Conservation (phyloP, 257 asterid species). For the Prunella vulgaris region DNA sequence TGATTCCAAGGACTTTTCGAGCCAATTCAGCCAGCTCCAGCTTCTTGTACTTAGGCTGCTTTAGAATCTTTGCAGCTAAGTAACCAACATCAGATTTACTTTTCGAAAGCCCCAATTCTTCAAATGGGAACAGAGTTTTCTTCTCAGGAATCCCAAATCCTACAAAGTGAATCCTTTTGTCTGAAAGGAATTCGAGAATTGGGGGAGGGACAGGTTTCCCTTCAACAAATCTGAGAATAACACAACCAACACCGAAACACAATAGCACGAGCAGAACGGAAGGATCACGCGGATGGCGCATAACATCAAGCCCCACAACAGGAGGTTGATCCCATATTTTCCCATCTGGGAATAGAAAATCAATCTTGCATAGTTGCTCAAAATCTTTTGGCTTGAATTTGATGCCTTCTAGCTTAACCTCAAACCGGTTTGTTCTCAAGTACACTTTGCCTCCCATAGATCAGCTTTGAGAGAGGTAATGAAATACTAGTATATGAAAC, state of each 20-base stretch:
- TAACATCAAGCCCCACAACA: constrained; percentile 76
- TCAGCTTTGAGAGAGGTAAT: neutral
- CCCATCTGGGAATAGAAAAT: constrained; percentile 73
- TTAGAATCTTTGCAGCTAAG: constrained; percentile 53
- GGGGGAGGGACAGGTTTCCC: constrained; percentile 52
- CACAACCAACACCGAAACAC: constrained; percentile 80
- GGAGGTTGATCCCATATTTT: constrained; percentile 62
- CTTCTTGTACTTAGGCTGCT: constrained; percentile 51
- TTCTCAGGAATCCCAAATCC: constrained; percentile 79
- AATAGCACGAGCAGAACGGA: constrained; percentile 43
- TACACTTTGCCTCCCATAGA: constrained; percentile 69
- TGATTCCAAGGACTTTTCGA: constrained; percentile 59
- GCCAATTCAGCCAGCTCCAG: constrained; percentile 62
- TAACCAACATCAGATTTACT: constrained; percentile 55
- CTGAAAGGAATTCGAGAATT: constrained; percentile 49
- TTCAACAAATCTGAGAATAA: constrained; percentile 47
- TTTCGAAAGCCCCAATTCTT: constrained; percentile 48
- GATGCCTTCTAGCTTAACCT: constrained; percentile 85
- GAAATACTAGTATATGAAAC: neutral
- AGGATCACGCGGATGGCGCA: constrained; percentile 84
- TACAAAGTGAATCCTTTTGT: constrained; percentile 64
- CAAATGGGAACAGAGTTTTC: constrained; percentile 61
- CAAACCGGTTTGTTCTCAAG: constrained; percentile 65
- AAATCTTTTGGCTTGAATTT: constrained; percentile 71
- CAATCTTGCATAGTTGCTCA: constrained; percentile 56